Evolutionary conservation across 75 land plant genomes (phyloP), one percentile per base, ranked within the genome.

Genomic region (Larix kaempferi): DNA sequence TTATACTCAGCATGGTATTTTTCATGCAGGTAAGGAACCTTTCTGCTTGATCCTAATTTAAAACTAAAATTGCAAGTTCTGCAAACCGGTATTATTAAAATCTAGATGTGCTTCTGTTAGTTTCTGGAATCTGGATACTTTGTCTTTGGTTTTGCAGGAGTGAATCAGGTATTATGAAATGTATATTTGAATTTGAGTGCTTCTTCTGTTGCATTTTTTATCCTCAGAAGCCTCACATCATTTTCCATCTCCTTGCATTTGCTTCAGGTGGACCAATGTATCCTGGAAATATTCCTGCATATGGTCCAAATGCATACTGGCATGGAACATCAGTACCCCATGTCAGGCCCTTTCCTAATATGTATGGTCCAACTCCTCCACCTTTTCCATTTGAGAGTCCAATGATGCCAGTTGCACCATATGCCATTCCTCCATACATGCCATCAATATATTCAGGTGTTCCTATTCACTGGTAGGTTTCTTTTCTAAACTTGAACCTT

Each of bases 391-490:
- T 78, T 74, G 88, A 88, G 77, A 76, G 82, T 58, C 77, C 85
- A 29, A 82, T 84, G 79, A 63, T 88, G 59, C 92, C 94, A 35
- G 77, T 76, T 71, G 58, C 82, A 56, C 88, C 85, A 49, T 91
- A 82, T 78, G 82, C 78, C 33, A 77, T 85, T 69, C 82, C 92
- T 73, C 75, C 95, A 55, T 90, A 76, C 65, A 78, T 85, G 82
- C 84, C 96, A 72, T 73, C 87, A 14, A 78, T 92, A 79, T 92
- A 88, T 82, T 71, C 84, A 78, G 87, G 95, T 61, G 59, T 80
- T 27, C 88, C 87, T 63, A 64, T 77, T 57, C 87, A 80, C 52
- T 73, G 90, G 97, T 94, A 86, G 67, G 87, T 82, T 71, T 27
- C 49, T 22, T 76, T 17, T 19, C 35, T 49, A 54, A 21, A 35